phyloP scores from a whole-genome alignment of 768 basidiomycete species.

The Xanthoconium purpureum region DNA sequence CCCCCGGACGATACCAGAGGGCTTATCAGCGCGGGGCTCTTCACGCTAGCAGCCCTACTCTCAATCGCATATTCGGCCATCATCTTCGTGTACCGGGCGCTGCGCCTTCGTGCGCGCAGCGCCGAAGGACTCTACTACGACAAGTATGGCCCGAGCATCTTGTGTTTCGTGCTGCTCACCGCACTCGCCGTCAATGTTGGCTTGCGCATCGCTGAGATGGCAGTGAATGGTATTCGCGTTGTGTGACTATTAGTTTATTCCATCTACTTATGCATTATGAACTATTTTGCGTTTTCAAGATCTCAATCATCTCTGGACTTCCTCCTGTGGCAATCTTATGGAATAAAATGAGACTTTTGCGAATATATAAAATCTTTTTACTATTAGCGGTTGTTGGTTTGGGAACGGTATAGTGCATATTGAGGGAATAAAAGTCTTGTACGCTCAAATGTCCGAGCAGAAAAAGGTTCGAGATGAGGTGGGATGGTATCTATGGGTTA shows the following conservation, averaged over 20 bases:
- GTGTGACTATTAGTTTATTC: neutral
- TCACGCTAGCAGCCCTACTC: conserved; percentile 86
- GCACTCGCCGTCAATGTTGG: conserved; percentile 77
- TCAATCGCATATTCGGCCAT: conserved; percentile 84
- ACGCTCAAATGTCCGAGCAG: conserved; percentile 21
- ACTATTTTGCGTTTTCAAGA: neutral
- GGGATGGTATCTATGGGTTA: conserved; percentile 9
- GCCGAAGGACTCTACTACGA: conserved; percentile 88
- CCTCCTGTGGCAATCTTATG: neutral
- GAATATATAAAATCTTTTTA: conserved; percentile 17
- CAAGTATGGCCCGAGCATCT: conserved; percentile 77
- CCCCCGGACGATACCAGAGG: conserved; percentile 69
- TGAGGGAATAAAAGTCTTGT: conserved; percentile 24
- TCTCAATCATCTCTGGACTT: neutral
- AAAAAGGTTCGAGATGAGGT: neutral
- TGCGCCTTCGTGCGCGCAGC: conserved; percentile 61
- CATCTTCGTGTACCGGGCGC: conserved; percentile 76
- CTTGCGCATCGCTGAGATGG: conserved; percentile 59
- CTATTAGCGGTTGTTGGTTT: conserved; percentile 24
- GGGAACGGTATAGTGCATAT: conserved; percentile 24
- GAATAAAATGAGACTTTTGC: neutral
- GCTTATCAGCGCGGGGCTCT: conserved; percentile 81
- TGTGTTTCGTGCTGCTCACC: conserved; percentile 65
- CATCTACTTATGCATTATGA: neutral
- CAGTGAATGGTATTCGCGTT: neutral